phyloP scores from a whole-genome alignment of 2,329 filamentous ascomycete genomes.

The Xylariaceae sp. region DNA sequence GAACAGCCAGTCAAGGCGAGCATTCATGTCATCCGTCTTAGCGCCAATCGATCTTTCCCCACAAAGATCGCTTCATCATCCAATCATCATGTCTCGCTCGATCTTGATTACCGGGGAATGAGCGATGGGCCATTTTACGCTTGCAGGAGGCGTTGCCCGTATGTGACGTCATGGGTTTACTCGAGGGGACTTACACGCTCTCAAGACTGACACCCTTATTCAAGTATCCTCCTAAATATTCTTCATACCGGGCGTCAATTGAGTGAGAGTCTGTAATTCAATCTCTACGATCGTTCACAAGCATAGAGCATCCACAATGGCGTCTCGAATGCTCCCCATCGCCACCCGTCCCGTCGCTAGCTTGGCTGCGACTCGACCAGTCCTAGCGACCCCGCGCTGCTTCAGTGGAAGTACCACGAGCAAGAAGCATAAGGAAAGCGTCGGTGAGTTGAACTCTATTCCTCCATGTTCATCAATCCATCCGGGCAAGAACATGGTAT shows the following conservation, averaged over 20 bases:
- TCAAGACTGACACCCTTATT: background rate
- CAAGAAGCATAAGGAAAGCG: slow-evolving; percentile 29
- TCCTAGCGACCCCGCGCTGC: slow-evolving; percentile 20
- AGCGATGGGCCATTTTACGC: background rate
- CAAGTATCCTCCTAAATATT: background rate
- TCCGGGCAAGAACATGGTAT: background rate
- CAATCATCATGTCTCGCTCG: slow-evolving; percentile 7
- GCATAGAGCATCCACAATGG: slow-evolving; percentile 27
- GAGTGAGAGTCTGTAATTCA: background rate
- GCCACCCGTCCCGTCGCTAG: slow-evolving; percentile 23
- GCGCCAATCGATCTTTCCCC: background rate
- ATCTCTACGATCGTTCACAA: background rate
- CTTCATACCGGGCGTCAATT: background rate
- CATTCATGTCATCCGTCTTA: background rate
- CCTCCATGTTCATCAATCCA: background rate
- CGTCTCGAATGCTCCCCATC: slow-evolving; percentile 29
- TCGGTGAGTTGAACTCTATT: slow-evolving; percentile 15
- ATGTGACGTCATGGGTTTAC: slow-evolving; percentile 17
- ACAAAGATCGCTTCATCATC: background rate
- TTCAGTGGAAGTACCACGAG: slow-evolving; percentile 24
- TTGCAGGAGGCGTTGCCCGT: slow-evolving; percentile 6
- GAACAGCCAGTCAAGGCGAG: too few relatives aligned
- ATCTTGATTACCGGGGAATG: background rate
- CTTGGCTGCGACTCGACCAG: slow-evolving; percentile 25
- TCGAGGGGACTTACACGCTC: background rate